These are phyloP conservation scores for Coemansia sp. DNA, from an alignment of 192 early-diverging fungal species.

Conservation along the genomic window DNA sequence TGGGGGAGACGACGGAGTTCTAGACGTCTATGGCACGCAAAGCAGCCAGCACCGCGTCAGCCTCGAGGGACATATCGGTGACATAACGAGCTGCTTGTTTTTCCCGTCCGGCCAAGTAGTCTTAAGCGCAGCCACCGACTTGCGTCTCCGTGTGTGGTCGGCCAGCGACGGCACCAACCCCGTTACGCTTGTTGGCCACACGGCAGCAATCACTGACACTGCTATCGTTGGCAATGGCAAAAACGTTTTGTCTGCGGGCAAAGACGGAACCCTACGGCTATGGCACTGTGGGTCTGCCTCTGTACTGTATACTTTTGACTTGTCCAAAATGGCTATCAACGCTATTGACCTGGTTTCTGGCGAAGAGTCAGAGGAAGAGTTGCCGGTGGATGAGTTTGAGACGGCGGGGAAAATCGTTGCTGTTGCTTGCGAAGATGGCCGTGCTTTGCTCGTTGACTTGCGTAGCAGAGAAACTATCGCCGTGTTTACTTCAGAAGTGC, in stretches of 20 bases:
- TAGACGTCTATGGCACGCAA: constrained; percentile 46
- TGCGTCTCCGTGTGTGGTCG: constrained; percentile 74
- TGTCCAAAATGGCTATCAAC: constrained; percentile 39
- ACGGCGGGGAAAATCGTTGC: constrained; percentile 23
- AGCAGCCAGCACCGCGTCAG: constrained; percentile 20
- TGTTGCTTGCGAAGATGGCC: constrained; percentile 47
- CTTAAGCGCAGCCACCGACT: constrained; percentile 69
- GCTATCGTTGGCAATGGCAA: constrained; percentile 68
- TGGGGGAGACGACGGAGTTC: constrained; percentile 38
- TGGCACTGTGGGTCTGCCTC: constrained; percentile 48
- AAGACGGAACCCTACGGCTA: constrained; percentile 49
- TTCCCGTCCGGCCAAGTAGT: constrained; percentile 78
- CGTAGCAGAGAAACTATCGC: constrained; percentile 10
- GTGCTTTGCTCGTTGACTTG: constrained; percentile 33
- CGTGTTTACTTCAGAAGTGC: constrained; percentile 22
- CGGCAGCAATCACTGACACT: constrained; percentile 62
- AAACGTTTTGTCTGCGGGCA: constrained; percentile 62
- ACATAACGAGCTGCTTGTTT: constrained; percentile 67
- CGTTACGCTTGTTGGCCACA: constrained; percentile 72
- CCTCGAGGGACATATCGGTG: constrained; percentile 65
- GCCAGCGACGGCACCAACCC: constrained; percentile 74
- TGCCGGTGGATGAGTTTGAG: constrained; percentile 24
- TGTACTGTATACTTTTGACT: constrained; percentile 23
- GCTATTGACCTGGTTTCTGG: constrained; percentile 16
- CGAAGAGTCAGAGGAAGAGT: background rate